Evolutionary conservation across 257 asterid species (phyloP), one percentile per base, ranked within the genome.

Genomic region (Salvia miltiorrhiza): DNA sequence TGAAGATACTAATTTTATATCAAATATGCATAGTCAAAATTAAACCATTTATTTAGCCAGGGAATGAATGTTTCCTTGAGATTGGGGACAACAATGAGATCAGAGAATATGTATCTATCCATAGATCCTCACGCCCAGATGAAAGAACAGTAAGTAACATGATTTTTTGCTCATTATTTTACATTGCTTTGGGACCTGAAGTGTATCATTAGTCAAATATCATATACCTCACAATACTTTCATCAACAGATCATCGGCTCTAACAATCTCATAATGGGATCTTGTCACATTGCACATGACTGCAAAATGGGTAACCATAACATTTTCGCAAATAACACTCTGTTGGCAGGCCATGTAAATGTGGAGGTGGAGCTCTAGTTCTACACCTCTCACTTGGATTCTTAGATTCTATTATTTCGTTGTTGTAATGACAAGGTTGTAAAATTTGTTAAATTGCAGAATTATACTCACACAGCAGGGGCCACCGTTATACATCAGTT

Each of bases 261-360:
- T 75, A 81, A 75, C 83, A 93, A 93, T 83, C 96, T 90, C 73
- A 90, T 93, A 35, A 90, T 93, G 97, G 96, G 98, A 69, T 88
- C 92, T 63, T 93, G 97, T 74, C 97, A 93, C 83, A 87, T 93
- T 30, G 99, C 99, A 64, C 97, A 93, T 60, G 99, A 90, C 82
- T 88, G 97, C 90, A 87, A 88, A 75, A 88, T 90, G 81, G 93
- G 97, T 49, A 80, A 77, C 76, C 73, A 79, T 77, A 90, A 87
- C 73, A 87, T 90, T 82, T 82, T 93, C 67, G 99, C 97, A 7
- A 93, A 93, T 80, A 88, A 73, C 79, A 93, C 99, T 74, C 87
- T 93, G 49, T 77, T 93, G 76, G 99, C 96, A 2, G 99, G 99
- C 71, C 99, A 93, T 85, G 95, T 90, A 68, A 73, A 81, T 30